phyloP scores from a whole-genome alignment of 192 early-diverging fungal species.

The Gorgonomyces haynaldii region DNA sequence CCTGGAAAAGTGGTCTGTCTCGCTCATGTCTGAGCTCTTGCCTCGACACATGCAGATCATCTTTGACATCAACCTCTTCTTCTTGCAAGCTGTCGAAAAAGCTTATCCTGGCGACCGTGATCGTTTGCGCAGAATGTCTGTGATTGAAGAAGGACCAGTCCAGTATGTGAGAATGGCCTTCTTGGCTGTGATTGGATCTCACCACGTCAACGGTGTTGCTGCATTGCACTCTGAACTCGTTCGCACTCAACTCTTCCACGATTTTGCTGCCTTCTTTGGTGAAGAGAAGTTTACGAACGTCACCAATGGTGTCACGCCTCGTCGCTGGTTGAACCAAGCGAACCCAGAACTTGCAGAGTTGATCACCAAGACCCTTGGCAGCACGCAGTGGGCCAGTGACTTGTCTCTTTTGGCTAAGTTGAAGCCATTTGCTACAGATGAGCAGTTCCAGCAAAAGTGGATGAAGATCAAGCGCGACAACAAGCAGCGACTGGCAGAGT shows the following conservation, averaged over 20 bases:
- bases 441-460: constrained; percentile 71
- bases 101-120: constrained; percentile 74
- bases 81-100: constrained; percentile 87
- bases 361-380: constrained; percentile 71
- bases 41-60: constrained; percentile 98
- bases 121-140: constrained; percentile 68
- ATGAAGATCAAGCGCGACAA: constrained; percentile 81
- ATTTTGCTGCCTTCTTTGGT: constrained; percentile 84
- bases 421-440: constrained; percentile 49
- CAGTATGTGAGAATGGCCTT: constrained; percentile 98
- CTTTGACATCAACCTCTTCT: constrained; percentile 98
- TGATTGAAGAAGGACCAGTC: constrained; percentile 85
- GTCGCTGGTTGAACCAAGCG: constrained; percentile 85
- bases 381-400: constrained; percentile 62
- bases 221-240: constrained; percentile 43
- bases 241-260: constrained; percentile 62
- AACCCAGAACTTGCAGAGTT: constrained; percentile 77
- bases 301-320: constrained; percentile 95
- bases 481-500: constrained; percentile 78
- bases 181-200: constrained; percentile 86
- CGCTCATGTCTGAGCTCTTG: constrained; percentile 81
- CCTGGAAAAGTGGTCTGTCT: constrained; percentile 94
- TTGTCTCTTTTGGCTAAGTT: constrained; percentile 51
- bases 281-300: constrained; percentile 86
- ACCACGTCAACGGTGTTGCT: constrained; percentile 95